Percentiles rank a stretch among this genome's conserved stretches.
phyloP scores from a whole-genome alignment of 805 yeast genomes.

The Schwanniomyces occidentalis region DNA sequence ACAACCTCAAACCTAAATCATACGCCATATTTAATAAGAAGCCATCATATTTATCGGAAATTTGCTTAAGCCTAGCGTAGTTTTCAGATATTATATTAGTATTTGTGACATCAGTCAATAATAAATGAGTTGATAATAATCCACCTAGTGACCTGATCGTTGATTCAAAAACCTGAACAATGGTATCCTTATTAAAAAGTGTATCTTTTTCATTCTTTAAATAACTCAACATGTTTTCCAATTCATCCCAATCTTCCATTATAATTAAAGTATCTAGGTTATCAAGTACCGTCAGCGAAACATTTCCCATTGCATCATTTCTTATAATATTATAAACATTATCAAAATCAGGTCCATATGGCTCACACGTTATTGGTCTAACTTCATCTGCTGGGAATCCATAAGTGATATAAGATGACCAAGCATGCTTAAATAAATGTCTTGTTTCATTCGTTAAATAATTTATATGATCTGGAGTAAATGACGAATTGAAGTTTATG shows the following conservation, averaged over 20 bases:
- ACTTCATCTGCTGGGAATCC: constrained; percentile 88
- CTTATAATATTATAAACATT: constrained; percentile 55
- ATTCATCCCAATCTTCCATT: constrained; percentile 60
- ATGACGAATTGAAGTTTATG: constrained; percentile 20
- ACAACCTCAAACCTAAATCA: constrained; percentile 70
- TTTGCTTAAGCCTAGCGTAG: constrained; percentile 34
- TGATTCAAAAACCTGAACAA: constrained; percentile 86
- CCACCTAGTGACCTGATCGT: constrained; percentile 85
- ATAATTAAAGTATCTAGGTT: constrained; percentile 77
- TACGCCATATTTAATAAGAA: constrained; percentile 68
- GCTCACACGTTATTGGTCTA: constrained; percentile 68
- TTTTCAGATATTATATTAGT: constrained; percentile 6
- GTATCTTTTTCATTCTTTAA: constrained; percentile 38
- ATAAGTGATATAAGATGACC: constrained; percentile 62
- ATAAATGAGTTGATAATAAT: constrained; percentile 70
- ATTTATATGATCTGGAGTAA: constrained; percentile 37
- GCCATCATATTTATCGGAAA: constrained; percentile 59
- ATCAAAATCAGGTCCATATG: constrained; percentile 62
- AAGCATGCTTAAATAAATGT: constrained; percentile 68
- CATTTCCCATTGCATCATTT: constrained; percentile 86
- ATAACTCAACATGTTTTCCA: constrained; percentile 36
- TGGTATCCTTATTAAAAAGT: constrained; percentile 61
- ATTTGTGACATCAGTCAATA: constrained; percentile 29
- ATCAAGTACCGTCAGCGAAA: constrained; percentile 76
- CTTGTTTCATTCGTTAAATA: constrained; percentile 47